phyloP scores from a whole-genome alignment of 2,329 filamentous ascomycete species.

The Bertia moriformis region DNA sequence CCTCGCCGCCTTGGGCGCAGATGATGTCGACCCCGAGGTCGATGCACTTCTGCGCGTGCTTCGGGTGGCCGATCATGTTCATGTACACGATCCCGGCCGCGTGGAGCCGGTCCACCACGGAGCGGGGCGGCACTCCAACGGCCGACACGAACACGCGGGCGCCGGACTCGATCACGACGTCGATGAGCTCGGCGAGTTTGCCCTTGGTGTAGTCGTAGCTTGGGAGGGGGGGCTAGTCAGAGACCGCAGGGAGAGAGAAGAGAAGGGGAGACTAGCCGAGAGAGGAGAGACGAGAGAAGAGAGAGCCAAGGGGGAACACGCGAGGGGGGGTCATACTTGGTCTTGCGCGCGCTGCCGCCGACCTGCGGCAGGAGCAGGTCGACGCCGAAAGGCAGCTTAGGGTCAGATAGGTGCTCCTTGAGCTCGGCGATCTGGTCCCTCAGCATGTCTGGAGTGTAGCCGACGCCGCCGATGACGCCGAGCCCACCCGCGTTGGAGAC shows the following conservation, averaged over 20 bases:
- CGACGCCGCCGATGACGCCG: constrained; percentile 87
- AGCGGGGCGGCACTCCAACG: constrained; percentile 80
- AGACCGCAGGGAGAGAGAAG: constrained; percentile 3
- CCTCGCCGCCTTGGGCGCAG: constrained; percentile 95
- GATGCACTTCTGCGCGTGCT: constrained; percentile 94
- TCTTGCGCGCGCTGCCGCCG: constrained; percentile 85
- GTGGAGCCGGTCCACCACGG: constrained; percentile 82
- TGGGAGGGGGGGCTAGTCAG: constrained; percentile 8
- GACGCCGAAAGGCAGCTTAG: constrained; percentile 89
- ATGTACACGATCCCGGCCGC: constrained; percentile 80
- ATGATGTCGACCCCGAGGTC: constrained; percentile 89
- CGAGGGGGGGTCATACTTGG: constrained; percentile 44
- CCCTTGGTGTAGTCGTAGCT: constrained; percentile 99
- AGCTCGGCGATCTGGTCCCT: constrained; percentile 87
- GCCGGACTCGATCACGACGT: constrained; percentile 83
- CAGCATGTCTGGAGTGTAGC: constrained; percentile 95
- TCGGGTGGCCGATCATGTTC: constrained; percentile 99
- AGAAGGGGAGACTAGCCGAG: constrained; percentile 2
- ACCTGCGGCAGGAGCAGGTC: constrained; percentile 89
- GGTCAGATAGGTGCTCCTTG: constrained; percentile 74
- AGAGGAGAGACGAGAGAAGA: constrained; percentile 18
- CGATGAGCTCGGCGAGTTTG: constrained; percentile 79
- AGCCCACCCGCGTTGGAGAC: constrained; percentile 94
- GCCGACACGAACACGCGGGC: constrained; percentile 92
- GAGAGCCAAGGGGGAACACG: constrained; percentile 3